A percentile compares a stretch with the other conserved stretches of the same genome.
Conservation (phyloP, 2,329 filamentous ascomycete genomes). For the Pyrenochaeta sp. region DNA sequence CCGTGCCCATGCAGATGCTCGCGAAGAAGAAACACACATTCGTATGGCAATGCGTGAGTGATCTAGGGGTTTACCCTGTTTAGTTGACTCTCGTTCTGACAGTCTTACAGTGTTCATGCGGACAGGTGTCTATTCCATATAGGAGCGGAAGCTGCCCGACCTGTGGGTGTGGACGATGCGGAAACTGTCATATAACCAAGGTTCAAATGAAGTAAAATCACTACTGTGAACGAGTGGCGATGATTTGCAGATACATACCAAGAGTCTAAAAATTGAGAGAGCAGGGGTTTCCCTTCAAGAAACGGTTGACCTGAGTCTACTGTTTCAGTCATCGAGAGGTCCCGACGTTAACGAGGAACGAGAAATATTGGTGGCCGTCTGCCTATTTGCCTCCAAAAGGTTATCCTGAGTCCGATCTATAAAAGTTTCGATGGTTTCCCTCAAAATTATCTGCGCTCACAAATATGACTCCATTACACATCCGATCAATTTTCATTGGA, state of each 20-base stretch:
- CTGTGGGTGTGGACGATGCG: background rate
- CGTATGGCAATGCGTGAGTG: constrained; percentile 8
- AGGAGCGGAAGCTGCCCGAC: background rate
- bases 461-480: background rate
- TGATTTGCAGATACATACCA: too few relatives aligned
- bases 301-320: background rate
- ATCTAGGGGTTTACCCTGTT: too few relatives aligned
- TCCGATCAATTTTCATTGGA: too few relatives aligned
- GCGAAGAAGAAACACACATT: constrained; percentile 7
- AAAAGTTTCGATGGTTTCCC: too few relatives aligned
- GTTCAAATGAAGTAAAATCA: background rate
- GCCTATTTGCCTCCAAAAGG: too few relatives aligned
- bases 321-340: too few relatives aligned
- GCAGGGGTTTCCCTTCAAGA: background rate
- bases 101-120: constrained; percentile 1
- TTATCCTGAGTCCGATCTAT: too few relatives aligned
- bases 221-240: too few relatives aligned
- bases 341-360: too few relatives aligned
- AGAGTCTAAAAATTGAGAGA: too few relatives aligned
- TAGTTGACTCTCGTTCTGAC: too few relatives aligned
- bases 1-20: background rate
- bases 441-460: background rate
- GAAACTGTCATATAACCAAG: background rate
- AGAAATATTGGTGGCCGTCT: too few relatives aligned
- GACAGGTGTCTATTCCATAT: background rate